Evolutionary conservation across 2,329 filamentous ascomycete species (phyloP).

Genomic region (Metarhizium robertsii): DNA sequence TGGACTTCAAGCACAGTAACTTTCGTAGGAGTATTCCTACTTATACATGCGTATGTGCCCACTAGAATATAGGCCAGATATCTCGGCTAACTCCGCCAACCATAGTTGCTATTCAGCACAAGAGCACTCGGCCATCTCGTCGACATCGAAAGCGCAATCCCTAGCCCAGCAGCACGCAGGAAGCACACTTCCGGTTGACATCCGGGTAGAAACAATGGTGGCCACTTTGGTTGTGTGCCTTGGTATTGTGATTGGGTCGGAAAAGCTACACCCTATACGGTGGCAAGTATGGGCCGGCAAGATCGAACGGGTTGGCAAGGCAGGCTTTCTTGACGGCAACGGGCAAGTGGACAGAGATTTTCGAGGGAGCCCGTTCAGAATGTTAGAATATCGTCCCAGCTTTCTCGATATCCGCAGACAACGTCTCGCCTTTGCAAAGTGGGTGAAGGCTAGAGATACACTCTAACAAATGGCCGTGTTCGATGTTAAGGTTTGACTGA

Average conservation of each 20-base stretch:
- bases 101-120: slow-evolving; percentile 89
- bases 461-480: neutral
- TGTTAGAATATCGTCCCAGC: slow-evolving; percentile 69
- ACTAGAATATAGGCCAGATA: neutral
- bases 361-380: slow-evolving; percentile 68
- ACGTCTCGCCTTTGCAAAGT: slow-evolving; percentile 68
- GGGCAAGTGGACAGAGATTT: slow-evolving; percentile 62
- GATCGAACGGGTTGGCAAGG: slow-evolving; percentile 66
- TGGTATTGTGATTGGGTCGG: slow-evolving; percentile 71
- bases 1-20: slow-evolving; percentile 1
- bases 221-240: slow-evolving; percentile 73
- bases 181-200: slow-evolving; percentile 66
- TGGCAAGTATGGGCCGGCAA: slow-evolving; percentile 76
- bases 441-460: slow-evolving; percentile 42
- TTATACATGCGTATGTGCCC: slow-evolving; percentile 71
- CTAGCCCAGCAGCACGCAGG: slow-evolving; percentile 30
- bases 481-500: neutral
- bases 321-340: slow-evolving; percentile 44
- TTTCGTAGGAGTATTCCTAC: slow-evolving; percentile 57
- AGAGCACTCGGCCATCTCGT: slow-evolving; percentile 73
- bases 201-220: slow-evolving; percentile 75
- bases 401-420: slow-evolving; percentile 84
- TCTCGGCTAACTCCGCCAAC: slow-evolving; percentile 9
- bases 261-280: slow-evolving; percentile 73
- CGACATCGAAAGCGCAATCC: slow-evolving; percentile 37